Conservation (phyloP, 2,329 filamentous ascomycete genomes). For the Cyphellophora europaea region DNA sequence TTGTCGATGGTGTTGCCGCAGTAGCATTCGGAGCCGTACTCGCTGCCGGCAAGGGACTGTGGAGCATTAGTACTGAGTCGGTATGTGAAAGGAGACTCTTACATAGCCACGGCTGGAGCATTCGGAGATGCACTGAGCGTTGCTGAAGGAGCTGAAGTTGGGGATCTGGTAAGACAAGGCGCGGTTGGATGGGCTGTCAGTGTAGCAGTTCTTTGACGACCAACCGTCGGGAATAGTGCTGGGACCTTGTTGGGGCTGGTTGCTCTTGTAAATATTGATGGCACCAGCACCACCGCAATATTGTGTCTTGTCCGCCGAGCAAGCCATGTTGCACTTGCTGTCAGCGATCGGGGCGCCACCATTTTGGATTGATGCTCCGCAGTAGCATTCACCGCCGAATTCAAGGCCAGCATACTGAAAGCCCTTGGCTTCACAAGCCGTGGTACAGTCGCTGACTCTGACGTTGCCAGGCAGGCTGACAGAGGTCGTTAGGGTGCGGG, state of each 20-base stretch:
- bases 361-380: constrained; percentile 22
- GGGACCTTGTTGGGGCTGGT: neutral
- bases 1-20: constrained; percentile 23
- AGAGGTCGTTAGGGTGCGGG: constrained; percentile 14
- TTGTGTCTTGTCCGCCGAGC: constrained; percentile 25
- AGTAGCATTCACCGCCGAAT: constrained; percentile 23
- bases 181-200: constrained; percentile 7
- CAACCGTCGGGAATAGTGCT: constrained; percentile 3
- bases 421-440: constrained; percentile 19
- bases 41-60: constrained; percentile 22
- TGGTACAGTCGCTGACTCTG: constrained; percentile 22
- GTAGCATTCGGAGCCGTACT: constrained; percentile 23
- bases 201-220: constrained; percentile 11
- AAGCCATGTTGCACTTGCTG: constrained; percentile 36
- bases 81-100: constrained; percentile 10
- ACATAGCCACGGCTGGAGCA: constrained; percentile 20
- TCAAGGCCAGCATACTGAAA: constrained; percentile 25
- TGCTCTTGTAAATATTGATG: constrained; percentile 41
- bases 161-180: constrained; percentile 2
- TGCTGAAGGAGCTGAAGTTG: constrained; percentile 17
- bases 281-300: constrained; percentile 42
- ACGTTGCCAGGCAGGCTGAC: constrained; percentile 13
- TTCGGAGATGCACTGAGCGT: constrained; percentile 38
- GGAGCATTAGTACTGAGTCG: neutral
- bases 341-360: constrained; percentile 28